Percentiles rank a stretch among this genome's conserved stretches.
These are phyloP conservation scores for Polyporus tsugae DNA, from an alignment of 1,284 basidiomycete species.

Conservation along the genomic window DNA sequence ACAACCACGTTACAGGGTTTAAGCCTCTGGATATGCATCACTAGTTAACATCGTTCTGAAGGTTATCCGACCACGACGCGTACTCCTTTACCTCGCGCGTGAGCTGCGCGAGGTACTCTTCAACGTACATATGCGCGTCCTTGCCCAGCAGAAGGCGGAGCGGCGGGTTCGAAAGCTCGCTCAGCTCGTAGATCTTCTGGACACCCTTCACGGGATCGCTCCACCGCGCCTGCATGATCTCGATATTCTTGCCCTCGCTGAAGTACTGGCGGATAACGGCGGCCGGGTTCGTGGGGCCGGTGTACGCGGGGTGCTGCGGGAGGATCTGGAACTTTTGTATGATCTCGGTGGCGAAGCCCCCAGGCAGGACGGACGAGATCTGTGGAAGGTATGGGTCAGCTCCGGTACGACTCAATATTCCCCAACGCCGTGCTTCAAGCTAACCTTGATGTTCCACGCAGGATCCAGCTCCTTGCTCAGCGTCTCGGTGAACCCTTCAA, in stretches of 20 bases:
- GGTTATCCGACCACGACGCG: constrained; percentile 40
- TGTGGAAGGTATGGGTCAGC: not conserved
- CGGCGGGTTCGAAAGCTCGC: constrained; percentile 33
- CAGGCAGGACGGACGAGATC: constrained; percentile 29
- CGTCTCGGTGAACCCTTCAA: constrained; percentile 46
- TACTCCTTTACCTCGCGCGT: constrained; percentile 33
- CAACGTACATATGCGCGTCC: constrained; percentile 18
- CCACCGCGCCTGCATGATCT: not conserved
- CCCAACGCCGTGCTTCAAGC: not conserved
- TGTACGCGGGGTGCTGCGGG: constrained; percentile 30
- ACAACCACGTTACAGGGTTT: too few relatives aligned
- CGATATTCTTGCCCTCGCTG: not conserved
- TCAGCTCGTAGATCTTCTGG: constrained; percentile 17
- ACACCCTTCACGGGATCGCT: constrained; percentile 17
- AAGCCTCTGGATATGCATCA: too few relatives aligned
- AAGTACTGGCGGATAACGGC: constrained; percentile 11
- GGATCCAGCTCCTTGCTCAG: constrained; percentile 41
- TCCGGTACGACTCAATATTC: not conserved
- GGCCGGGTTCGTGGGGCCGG: constrained; percentile 3
- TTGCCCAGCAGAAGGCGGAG: constrained; percentile 40
- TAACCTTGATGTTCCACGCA: constrained; percentile 44
- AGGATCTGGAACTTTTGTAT: not conserved
- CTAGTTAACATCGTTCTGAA: not conserved
- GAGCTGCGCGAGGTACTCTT: constrained; percentile 31
- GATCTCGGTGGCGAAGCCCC: constrained; percentile 27